Evolutionary conservation across 2,329 filamentous ascomycete species (phyloP).

Genomic region (Colletotrichum neosansevieriae): DNA sequence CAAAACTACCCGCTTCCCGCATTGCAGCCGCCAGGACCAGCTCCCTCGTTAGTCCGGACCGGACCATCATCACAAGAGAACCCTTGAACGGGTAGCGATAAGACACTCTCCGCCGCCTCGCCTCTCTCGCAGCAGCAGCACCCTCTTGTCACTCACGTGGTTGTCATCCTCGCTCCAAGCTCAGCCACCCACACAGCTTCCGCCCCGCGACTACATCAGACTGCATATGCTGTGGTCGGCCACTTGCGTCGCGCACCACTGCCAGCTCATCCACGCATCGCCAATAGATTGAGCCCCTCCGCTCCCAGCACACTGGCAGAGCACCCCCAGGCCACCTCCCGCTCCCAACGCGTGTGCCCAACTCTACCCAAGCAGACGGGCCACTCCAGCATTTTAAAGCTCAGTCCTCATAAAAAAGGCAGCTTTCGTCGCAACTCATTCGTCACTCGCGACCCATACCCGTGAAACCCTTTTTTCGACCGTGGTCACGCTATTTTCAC

Average conservation of each 20-base stretch:
- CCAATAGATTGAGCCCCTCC: constrained; percentile 66
- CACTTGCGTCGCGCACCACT: constrained; percentile 65
- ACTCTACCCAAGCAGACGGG: constrained; percentile 56
- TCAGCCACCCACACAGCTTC: constrained; percentile 51
- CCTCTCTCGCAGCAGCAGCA: constrained; percentile 22
- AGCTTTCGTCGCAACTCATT: constrained; percentile 40
- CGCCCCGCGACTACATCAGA: constrained; percentile 62
- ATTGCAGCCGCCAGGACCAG: constrained; percentile 41
- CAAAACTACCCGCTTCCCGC: constrained; percentile 49
- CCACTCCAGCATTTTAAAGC: constrained; percentile 47
- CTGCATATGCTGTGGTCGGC: constrained; percentile 70
- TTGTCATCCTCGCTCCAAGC: constrained; percentile 51
- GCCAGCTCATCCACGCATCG: constrained; percentile 73
- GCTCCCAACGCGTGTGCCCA: constrained; percentile 58
- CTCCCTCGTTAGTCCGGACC: constrained; percentile 5
- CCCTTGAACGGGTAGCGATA: constrained; percentile 24
- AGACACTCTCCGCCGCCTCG: constrained; percentile 20
- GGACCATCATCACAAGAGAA: constrained; percentile 6
- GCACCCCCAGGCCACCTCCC: constrained; percentile 58
- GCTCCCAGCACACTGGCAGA: constrained; percentile 59
- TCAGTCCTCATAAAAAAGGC: constrained; percentile 46
- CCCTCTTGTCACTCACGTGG: constrained; percentile 56
- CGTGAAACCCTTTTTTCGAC: constrained; percentile 26
- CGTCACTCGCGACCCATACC: constrained; percentile 39
- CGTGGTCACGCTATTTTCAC: constrained; percentile 26